Percentiles rank a stretch among this genome's conserved stretches.
Conservation (phyloP, 495 filamentous ascomycete species). For the Echria macrotheca region DNA sequence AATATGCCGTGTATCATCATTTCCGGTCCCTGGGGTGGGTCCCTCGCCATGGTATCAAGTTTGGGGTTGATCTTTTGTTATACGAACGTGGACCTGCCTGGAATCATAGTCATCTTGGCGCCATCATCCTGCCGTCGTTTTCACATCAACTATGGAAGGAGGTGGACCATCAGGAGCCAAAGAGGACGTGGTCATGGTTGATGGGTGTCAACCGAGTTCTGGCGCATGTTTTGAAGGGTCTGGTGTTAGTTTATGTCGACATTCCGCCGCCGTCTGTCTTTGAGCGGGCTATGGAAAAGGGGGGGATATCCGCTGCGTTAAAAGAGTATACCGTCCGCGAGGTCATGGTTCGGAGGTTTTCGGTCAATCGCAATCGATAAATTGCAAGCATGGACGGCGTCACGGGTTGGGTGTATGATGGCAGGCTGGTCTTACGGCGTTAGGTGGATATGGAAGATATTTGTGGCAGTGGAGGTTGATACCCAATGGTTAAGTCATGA, state of each 20-base stretch:
- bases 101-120: slow-evolving; percentile 85
- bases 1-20: slow-evolving; percentile 90
- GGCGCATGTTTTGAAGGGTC: slow-evolving; percentile 76
- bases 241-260: slow-evolving; percentile 87
- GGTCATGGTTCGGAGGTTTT: slow-evolving; percentile 74
- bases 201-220: slow-evolving; percentile 91
- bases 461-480: no score
- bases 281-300: slow-evolving; percentile 33
- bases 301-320: slow-evolving; percentile 58
- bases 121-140: slow-evolving; percentile 79
- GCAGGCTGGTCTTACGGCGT: no score
- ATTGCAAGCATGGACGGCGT: no score
- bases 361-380: slow-evolving; percentile 64
- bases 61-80: slow-evolving; percentile 86
- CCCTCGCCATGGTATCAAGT: slow-evolving; percentile 89
- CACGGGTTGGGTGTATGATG: no score
- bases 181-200: slow-evolving; percentile 80
- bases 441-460: no score
- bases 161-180: slow-evolving; percentile 37
- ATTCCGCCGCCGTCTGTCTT: slow-evolving; percentile 63
- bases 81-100: slow-evolving; percentile 96
- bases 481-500: no score
- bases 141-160: slow-evolving; percentile 67
- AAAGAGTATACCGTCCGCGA: slow-evolving; percentile 75
- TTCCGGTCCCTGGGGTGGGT: slow-evolving; percentile 97